Evolutionary conservation across 169 alveolate species (phyloP).

Genomic region (Plasmodium reichenowi): DNA sequence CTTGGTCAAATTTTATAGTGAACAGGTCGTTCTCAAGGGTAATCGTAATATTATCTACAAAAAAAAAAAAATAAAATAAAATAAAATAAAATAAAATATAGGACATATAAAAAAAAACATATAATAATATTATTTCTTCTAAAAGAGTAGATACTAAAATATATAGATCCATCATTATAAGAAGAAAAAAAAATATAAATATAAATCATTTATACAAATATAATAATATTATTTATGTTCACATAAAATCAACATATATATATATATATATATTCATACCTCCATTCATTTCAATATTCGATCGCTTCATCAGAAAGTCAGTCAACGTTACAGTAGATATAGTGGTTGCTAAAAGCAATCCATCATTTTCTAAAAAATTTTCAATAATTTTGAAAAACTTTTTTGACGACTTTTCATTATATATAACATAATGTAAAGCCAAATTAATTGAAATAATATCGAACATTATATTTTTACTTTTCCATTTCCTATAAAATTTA

Average conservation of each 20-base stretch:
- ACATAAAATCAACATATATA: background rate
- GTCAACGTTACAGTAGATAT: conserved; percentile 63
- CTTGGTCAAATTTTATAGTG: conserved; percentile 64
- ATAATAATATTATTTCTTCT: background rate
- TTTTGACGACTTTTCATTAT: conserved; percentile 89
- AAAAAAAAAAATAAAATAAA: background rate
- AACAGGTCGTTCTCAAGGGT: conserved; percentile 56
- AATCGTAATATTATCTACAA: conserved; percentile 34
- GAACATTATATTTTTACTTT: conserved; percentile 73
- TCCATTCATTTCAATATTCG: conserved; percentile 13
- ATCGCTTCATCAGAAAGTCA: conserved; percentile 62
- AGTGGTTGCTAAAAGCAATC: conserved; percentile 49
- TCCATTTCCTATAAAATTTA: conserved; percentile 72
- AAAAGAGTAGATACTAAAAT: background rate
- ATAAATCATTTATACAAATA: background rate
- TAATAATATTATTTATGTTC: background rate
- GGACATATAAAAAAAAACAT: background rate
- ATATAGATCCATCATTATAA: background rate
- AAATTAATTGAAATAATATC: conserved; percentile 91
- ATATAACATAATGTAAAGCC: conserved; percentile 93
- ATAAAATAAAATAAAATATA: background rate
- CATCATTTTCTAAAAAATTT: conserved; percentile 69
- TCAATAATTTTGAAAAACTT: conserved; percentile 87
- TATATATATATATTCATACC: conserved; percentile 16
- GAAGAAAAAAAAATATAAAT: background rate